phyloP scores from a whole-genome alignment of 768 basidiomycete species.

The Panaeolus papilionaceus region DNA sequence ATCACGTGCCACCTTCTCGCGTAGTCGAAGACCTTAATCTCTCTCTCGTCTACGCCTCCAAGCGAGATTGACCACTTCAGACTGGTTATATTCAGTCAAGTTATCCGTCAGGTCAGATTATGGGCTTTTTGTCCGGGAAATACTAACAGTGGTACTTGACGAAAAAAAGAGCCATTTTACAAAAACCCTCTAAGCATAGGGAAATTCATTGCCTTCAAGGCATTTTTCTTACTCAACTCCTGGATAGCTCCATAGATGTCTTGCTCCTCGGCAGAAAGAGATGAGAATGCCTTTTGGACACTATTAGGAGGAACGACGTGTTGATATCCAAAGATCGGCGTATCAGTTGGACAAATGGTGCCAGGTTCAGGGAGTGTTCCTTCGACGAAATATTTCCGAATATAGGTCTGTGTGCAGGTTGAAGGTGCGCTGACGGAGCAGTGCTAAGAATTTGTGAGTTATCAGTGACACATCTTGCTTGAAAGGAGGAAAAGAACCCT shows the following conservation, averaged over 20 bases:
- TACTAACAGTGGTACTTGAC: too few species aligned
- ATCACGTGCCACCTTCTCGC: too few species aligned
- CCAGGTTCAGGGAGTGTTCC: constrained; percentile 44
- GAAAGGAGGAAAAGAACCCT: constrained; percentile 23
- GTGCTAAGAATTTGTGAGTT: constrained; percentile 32
- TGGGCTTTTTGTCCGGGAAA: too few species aligned
- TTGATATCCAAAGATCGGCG: neutral
- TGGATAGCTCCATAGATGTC: neutral
- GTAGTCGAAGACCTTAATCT: too few species aligned
- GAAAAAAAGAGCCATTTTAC: too few species aligned
- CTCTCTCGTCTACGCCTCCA: too few species aligned
- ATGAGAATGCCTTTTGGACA: neutral
- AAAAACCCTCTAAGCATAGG: neutral
- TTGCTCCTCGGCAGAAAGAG: neutral
- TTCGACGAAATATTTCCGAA: constrained; percentile 44
- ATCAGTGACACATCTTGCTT: neutral
- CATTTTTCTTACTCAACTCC: neutral
- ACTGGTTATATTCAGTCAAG: too few species aligned
- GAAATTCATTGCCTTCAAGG: neutral
- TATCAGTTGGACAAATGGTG: constrained; percentile 37
- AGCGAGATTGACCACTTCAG: too few species aligned
- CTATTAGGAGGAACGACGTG: too few species aligned
- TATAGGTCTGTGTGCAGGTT: constrained; percentile 35
- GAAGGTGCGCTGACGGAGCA: constrained; percentile 39
- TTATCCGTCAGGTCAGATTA: too few species aligned